phyloP scores from a whole-genome alignment of 2,329 filamentous ascomycete species.

The Fusarium zealandicum region DNA sequence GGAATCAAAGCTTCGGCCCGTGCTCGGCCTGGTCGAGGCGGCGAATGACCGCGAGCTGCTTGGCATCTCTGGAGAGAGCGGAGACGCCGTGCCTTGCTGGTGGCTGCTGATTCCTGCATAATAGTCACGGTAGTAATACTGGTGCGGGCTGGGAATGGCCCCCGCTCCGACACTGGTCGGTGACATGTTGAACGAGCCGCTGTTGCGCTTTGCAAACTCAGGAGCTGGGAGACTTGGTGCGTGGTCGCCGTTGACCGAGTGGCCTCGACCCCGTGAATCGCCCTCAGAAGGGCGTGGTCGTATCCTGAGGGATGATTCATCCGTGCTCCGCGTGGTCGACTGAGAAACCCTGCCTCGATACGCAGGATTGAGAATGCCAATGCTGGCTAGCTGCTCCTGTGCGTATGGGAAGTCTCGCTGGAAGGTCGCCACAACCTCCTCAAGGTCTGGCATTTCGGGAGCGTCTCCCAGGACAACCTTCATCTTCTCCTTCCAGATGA shows the following conservation, averaged over 20 bases:
- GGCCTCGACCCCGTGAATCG: conserved; percentile 61
- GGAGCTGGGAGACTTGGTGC: conserved; percentile 70
- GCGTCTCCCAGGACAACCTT: conserved; percentile 73
- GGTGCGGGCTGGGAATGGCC: conserved; percentile 57
- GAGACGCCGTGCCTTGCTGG: conserved; percentile 63
- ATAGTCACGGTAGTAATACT: conserved; percentile 62
- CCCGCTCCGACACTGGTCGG: conserved; percentile 52
- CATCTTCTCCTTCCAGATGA: conserved; percentile 84
- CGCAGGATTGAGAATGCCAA: conserved; percentile 81
- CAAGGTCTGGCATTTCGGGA: conserved; percentile 67
- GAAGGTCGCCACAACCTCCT: conserved; percentile 80
- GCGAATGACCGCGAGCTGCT: conserved; percentile 58
- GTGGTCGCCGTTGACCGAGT: conserved; percentile 68
- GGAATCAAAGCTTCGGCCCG: conserved; percentile 67
- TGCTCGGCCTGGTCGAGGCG: conserved; percentile 60
- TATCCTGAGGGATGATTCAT: conserved; percentile 56
- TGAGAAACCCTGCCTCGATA: conserved; percentile 66
- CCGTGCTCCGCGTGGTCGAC: conserved; percentile 65
- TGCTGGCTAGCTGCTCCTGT: conserved; percentile 72
- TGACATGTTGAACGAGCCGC: conserved; percentile 70
- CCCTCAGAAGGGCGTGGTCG: conserved; percentile 58
- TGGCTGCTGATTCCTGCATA: conserved; percentile 35
- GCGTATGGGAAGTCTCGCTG: conserved; percentile 78
- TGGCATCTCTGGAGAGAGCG: conserved; percentile 62
- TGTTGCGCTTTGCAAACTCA: conserved; percentile 71